Evolutionary conservation across 176 grass and related monocot species (phyloP).

Genomic region (Triticum turgidum): DNA sequence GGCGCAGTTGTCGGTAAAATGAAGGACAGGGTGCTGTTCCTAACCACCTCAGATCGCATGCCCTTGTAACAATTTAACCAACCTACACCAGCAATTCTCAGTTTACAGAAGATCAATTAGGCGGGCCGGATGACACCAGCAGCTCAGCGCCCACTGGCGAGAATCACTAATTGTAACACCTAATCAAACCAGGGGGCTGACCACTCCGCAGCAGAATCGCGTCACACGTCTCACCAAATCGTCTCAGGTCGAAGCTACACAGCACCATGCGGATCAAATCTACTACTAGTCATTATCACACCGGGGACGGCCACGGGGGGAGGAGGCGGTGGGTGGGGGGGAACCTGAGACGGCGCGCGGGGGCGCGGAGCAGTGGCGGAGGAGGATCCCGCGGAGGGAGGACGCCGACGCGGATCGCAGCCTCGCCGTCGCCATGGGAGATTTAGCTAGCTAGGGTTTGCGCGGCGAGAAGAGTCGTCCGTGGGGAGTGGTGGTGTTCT

Average conservation of each 20-base stretch:
- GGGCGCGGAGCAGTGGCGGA: neutral
- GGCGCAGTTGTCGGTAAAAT: neutral
- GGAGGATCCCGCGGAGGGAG: constrained; percentile 22
- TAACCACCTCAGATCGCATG: neutral
- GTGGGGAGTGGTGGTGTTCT: neutral
- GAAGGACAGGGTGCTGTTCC: neutral
- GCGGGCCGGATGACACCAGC: neutral
- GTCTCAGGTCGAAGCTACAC: neutral
- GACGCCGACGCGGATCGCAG: constrained; percentile 40
- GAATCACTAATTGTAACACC: no score
- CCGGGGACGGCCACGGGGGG: neutral
- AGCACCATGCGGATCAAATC: neutral
- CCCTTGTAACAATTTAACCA: neutral
- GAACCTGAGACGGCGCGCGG: constrained; percentile 29
- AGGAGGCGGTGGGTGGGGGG: neutral
- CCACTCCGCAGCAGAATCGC: neutral
- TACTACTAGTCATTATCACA: neutral
- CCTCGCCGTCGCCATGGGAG: constrained; percentile 29
- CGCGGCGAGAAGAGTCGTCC: neutral
- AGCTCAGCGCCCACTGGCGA: neutral
- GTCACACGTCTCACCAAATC: neutral
- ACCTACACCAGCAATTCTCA: neutral
- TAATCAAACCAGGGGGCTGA: neutral
- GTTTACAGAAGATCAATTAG: neutral
- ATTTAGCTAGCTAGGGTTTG: constrained; percentile 39